These are phyloP conservation scores for Euphorbia peplus DNA, from an alignment of 345 rosid genomes.

Conservation along the genomic window DNA sequence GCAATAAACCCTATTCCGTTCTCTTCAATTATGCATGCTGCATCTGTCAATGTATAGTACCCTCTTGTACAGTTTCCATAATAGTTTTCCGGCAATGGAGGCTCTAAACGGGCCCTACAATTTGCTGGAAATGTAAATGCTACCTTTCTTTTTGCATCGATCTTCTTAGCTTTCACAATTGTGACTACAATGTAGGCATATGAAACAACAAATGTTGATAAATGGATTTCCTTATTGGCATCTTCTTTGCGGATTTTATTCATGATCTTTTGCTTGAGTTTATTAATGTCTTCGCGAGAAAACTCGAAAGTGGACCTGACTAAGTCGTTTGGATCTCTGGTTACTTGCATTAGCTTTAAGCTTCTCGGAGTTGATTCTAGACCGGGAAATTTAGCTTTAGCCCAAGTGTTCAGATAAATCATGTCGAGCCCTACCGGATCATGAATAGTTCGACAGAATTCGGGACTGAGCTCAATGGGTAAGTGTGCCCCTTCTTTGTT, in stretches of 20 bases:
- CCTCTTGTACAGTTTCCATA: constrained; percentile 29
- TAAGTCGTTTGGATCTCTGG: background rate
- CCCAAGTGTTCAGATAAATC: constrained; percentile 26
- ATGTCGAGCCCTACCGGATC: constrained; percentile 26
- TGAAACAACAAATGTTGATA: constrained; percentile 38
- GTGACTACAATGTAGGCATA: constrained; percentile 28
- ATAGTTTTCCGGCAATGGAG: constrained; percentile 38
- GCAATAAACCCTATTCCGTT: background rate
- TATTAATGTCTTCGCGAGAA: constrained; percentile 23
- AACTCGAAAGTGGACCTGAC: constrained; percentile 34
- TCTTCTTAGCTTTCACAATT: constrained; percentile 29
- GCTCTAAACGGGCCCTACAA: constrained; percentile 31
- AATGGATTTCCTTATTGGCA: background rate
- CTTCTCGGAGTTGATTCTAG: background rate
- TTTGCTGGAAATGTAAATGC: constrained; percentile 29
- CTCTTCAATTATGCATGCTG: background rate
- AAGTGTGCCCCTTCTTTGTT: background rate
- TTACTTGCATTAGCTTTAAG: background rate
- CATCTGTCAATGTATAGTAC: background rate
- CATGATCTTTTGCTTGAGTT: constrained; percentile 27
- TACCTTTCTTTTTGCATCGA: constrained; percentile 1
- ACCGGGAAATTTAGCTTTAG: background rate
- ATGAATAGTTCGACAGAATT: constrained; percentile 19
- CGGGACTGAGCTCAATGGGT: constrained; percentile 26
- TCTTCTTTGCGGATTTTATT: too few species aligned